A percentile compares a stretch with the other conserved stretches of the same genome.
phyloP scores from a whole-genome alignment of 306 rosid species.

The Glycyrrhiza uralensis region DNA sequence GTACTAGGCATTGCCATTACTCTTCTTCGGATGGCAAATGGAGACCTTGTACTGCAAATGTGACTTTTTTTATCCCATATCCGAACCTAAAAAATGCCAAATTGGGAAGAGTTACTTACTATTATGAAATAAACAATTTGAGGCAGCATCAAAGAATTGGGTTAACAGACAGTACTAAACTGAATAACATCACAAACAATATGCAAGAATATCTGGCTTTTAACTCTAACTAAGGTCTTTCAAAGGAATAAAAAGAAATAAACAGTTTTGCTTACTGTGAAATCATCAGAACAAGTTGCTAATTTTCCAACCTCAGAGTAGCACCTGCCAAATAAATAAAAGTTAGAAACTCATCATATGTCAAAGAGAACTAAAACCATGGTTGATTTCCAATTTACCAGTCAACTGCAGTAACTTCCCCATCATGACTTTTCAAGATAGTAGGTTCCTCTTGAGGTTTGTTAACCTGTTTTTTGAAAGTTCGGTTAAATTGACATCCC shows the following conservation, averaged over 20 bases:
- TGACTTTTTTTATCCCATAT: conserved; percentile 53
- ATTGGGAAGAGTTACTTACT: neutral
- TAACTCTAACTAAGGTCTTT: neutral
- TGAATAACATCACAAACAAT: neutral
- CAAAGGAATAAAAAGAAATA: neutral
- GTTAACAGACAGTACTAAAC: neutral
- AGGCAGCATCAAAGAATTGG: neutral
- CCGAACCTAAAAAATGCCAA: conserved; percentile 55
- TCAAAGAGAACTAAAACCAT: conserved; percentile 11
- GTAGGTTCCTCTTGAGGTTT: conserved; percentile 58
- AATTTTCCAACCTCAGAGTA: conserved; percentile 65
- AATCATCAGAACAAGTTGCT: conserved; percentile 89
- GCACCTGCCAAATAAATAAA: conserved; percentile 53
- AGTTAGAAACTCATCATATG: neutral
- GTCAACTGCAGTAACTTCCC: conserved; percentile 87
- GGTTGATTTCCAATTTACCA: conserved; percentile 51
- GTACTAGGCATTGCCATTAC: conserved; percentile 68
- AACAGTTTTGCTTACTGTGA: conserved; percentile 50
- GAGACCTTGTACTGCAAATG: conserved; percentile 32
- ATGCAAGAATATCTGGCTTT: neutral
- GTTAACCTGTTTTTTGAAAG: conserved; percentile 57
- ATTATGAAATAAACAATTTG: neutral
- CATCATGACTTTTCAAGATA: conserved; percentile 58
- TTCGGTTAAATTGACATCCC: conserved; percentile 8
- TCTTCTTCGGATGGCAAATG: conserved; percentile 66